Percentiles rank a stretch among this genome's conserved stretches.
phyloP scores from a whole-genome alignment of 2,329 filamentous ascomycete species.

The Sporothrix brunneoviolacea region DNA sequence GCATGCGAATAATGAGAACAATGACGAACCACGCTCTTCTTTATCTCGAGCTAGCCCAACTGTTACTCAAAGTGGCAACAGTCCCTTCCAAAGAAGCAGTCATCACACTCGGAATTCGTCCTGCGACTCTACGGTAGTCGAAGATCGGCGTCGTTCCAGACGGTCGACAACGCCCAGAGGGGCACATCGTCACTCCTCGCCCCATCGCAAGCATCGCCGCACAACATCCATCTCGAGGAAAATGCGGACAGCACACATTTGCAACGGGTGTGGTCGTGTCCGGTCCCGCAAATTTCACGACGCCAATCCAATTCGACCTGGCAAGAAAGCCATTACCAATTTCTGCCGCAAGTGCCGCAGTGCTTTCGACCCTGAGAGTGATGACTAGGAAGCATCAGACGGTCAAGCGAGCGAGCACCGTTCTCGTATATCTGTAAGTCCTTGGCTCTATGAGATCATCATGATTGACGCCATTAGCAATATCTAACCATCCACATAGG shows the following conservation, averaged over 20 bases:
- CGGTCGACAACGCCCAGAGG: neutral
- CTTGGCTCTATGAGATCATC: too few relatives aligned
- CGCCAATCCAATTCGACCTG: conserved; percentile 26
- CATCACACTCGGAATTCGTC: neutral
- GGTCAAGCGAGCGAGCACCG: neutral
- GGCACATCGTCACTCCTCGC: neutral
- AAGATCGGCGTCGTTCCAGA: neutral
- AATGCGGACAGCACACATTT: conserved; percentile 32
- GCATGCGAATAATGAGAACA: neutral
- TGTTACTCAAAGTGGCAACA: neutral
- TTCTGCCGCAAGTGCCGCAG: conserved; percentile 31
- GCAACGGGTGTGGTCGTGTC: conserved; percentile 34
- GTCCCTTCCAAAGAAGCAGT: neutral
- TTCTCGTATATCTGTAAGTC: neutral
- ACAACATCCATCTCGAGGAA: neutral
- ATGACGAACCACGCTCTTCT: neutral
- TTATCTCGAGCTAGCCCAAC: neutral
- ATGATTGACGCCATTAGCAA: too few relatives aligned
- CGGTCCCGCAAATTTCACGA: conserved; percentile 35
- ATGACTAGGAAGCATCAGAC: neutral
- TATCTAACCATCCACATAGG: too few relatives aligned
- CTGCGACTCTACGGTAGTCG: neutral
- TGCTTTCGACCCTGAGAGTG: neutral
- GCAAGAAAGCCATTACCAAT: conserved; percentile 26
- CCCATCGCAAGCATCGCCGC: neutral